Evolutionary conservation across 495 filamentous ascomycete genomes (phyloP).

Genomic region (Xylaria flabelliformis): DNA sequence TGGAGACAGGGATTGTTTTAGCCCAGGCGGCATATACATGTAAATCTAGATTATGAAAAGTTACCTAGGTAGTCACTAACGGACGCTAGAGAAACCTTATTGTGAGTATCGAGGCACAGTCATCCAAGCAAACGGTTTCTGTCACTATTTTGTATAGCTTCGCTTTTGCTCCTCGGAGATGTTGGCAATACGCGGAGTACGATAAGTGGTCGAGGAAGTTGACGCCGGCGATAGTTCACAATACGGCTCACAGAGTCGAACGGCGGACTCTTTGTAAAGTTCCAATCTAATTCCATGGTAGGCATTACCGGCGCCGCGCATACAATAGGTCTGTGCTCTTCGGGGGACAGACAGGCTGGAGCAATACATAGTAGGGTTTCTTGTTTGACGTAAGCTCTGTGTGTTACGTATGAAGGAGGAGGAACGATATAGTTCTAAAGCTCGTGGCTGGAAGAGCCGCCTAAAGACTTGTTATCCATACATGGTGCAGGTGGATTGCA

Average conservation of each 20-base stretch:
- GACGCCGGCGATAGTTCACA: background rate
- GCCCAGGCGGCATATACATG: background rate
- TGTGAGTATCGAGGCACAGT: background rate
- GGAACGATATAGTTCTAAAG: background rate
- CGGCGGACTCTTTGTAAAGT: background rate
- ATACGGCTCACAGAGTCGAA: background rate
- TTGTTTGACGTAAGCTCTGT: background rate
- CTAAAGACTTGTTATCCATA: background rate
- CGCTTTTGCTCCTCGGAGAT: background rate
- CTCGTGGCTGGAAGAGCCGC: background rate
- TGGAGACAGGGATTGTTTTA: background rate
- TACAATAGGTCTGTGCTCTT: background rate
- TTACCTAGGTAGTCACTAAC: background rate
- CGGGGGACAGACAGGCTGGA: background rate
- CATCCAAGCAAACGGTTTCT: background rate
- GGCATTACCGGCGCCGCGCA: background rate
- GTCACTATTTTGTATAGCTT: background rate
- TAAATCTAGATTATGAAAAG: background rate
- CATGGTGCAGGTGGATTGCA: background rate
- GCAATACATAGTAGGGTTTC: background rate
- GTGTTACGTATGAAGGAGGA: background rate
- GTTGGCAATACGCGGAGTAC: background rate
- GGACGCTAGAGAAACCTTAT: slow-evolving; percentile 9
- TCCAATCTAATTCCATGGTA: background rate
- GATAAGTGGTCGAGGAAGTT: background rate